Percentiles rank a stretch among this genome's conserved stretches.
phyloP scores from a whole-genome alignment of 345 rosid genomes.

The Eucalyptus regnans region DNA sequence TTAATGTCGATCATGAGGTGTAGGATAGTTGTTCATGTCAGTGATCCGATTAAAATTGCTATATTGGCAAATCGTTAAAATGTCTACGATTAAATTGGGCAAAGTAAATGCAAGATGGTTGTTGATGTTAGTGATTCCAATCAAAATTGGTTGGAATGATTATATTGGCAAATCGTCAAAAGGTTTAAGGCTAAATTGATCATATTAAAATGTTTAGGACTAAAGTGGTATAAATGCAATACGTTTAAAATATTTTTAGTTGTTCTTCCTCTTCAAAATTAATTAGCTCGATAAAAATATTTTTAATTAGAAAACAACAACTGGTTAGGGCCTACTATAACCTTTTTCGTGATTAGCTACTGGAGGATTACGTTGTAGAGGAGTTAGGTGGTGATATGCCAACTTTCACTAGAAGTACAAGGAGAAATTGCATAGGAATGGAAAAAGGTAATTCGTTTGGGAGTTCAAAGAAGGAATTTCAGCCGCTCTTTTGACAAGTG shows the following conservation, averaged over 20 bases:
- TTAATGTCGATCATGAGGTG: fast-evolving
- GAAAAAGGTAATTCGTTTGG: neutral
- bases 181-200: neutral
- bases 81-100: no score
- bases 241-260: neutral
- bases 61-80: neutral
- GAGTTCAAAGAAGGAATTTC: neutral
- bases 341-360: neutral
- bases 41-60: no score
- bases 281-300: neutral
- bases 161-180: neutral
- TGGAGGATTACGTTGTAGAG: no score
- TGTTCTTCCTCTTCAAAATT: neutral
- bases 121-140: no score
- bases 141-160: no score
- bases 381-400: neutral
- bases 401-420: neutral
- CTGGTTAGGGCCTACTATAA: neutral
- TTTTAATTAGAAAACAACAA: neutral
- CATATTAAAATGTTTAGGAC: neutral
- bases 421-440: neutral
- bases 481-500: neutral
- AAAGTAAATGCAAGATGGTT: no score
- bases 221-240: neutral
- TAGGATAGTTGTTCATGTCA: neutral